Conservation (phyloP, 1,284 basidiomycete genomes). For the Rhodotorula sp. region DNA sequence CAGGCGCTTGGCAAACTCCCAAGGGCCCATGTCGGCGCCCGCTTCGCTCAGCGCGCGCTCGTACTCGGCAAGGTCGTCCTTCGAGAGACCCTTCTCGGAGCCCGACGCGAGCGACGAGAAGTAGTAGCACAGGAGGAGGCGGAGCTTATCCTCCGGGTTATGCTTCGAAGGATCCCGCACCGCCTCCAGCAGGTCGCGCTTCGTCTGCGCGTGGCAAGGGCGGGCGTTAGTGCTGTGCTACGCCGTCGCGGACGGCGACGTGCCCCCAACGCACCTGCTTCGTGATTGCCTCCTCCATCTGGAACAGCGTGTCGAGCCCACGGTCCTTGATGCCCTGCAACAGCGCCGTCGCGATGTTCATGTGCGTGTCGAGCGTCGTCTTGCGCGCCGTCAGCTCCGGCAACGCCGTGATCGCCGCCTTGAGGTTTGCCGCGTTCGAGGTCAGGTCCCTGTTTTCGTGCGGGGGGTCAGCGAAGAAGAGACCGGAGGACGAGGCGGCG, state of each 20-base stretch:
- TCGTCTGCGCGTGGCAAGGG: constrained; percentile 58
- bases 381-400: constrained; percentile 97
- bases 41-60: constrained; percentile 80
- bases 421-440: constrained; percentile 90
- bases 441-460: constrained; percentile 74
- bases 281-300: constrained; percentile 85
- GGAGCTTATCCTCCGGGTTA: constrained; percentile 82
- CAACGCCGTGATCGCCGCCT: constrained; percentile 96
- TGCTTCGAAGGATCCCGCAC: constrained; percentile 65
- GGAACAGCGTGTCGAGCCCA: constrained; percentile 93
- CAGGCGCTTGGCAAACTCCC: constrained; percentile 88
- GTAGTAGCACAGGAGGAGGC: constrained; percentile 91
- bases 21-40: constrained; percentile 78
- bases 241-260: not conserved
- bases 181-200: constrained; percentile 77
- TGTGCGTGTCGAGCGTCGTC: constrained; percentile 93
- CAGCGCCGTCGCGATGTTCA: constrained; percentile 97
- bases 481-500: constrained; percentile 45
- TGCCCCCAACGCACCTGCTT: constrained; percentile 64
- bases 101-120: constrained; percentile 63
- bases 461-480: not conserved
- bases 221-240: not conserved
- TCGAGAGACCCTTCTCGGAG: constrained; percentile 73
- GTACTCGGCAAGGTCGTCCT: constrained; percentile 83
- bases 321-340: constrained; percentile 95